Evolutionary conservation across 805 yeast species (phyloP).

Genomic region (Metschnikowia aberdeeniae): DNA sequence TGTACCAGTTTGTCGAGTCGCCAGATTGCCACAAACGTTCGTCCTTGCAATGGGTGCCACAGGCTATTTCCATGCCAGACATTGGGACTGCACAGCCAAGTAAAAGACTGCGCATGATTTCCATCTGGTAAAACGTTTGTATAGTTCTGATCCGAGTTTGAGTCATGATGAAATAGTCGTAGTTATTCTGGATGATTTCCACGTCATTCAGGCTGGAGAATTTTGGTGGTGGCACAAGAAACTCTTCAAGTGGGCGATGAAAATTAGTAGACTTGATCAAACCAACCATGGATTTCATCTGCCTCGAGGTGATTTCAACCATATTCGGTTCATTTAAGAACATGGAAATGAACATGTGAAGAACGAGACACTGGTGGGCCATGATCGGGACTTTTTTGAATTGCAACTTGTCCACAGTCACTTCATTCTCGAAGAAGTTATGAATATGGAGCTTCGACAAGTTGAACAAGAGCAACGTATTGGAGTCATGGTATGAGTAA

Average conservation of each 20-base stretch:
- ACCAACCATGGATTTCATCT: constrained; percentile 51
- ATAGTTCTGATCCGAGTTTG: constrained; percentile 55
- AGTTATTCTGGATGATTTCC: constrained; percentile 34
- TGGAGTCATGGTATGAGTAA: constrained; percentile 73
- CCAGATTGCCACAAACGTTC: constrained; percentile 60
- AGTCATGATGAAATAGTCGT: constrained; percentile 50
- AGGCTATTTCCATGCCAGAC: constrained; percentile 41
- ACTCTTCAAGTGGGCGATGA: constrained; percentile 44
- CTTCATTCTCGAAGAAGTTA: constrained; percentile 54
- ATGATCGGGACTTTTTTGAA: constrained; percentile 53
- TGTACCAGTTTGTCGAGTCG: constrained; percentile 49
- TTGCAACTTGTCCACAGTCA: constrained; percentile 41
- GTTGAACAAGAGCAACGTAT: constrained; percentile 67
- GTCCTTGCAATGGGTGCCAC: constrained; percentile 61
- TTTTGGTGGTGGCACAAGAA: constrained; percentile 19
- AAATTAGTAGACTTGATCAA: constrained; percentile 50
- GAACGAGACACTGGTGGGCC: constrained; percentile 53
- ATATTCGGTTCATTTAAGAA: constrained; percentile 51
- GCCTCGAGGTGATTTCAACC: constrained; percentile 49
- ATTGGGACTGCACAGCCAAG: constrained; percentile 41
- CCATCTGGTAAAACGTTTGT: constrained; percentile 47
- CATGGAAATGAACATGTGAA: constrained; percentile 54
- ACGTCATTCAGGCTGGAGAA: constrained; percentile 21
- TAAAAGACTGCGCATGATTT: constrained; percentile 44
- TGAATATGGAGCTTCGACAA: constrained; percentile 65